phyloP scores from a whole-genome alignment of 441 rosid genomes.

The Euphorbia schlechtendalii region DNA sequence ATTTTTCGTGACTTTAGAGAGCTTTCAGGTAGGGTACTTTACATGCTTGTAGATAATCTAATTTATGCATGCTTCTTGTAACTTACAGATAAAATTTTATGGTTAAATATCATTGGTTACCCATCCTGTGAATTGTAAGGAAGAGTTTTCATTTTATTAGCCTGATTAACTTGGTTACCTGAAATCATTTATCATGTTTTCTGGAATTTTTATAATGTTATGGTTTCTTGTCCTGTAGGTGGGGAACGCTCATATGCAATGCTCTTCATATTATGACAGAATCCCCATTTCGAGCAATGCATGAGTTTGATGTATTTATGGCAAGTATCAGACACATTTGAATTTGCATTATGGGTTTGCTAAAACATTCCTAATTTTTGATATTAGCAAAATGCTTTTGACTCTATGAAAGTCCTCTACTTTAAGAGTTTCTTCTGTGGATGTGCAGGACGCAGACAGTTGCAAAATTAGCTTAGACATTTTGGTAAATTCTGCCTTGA shows the following conservation, averaged over 20 bases:
- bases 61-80: constrained; percentile 1
- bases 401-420: background rate
- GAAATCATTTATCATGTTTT: background rate
- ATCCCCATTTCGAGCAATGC: constrained; percentile 97
- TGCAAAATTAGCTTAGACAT: constrained; percentile 93
- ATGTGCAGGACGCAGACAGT: constrained; percentile 85
- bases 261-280: constrained; percentile 93
- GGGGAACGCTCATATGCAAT: constrained; percentile 98
- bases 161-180: background rate
- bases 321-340: constrained; percentile 28
- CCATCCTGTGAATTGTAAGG: background rate
- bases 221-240: constrained; percentile 33
- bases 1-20: constrained; percentile 83
- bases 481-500: constrained; percentile 76
- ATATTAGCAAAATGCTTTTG: background rate
- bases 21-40: constrained; percentile 67
- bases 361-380: background rate
- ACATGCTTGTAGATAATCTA: background rate
- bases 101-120: background rate
- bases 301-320: constrained; percentile 98
- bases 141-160: background rate
- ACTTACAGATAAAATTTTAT: background rate
- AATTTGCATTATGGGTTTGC: constrained; percentile 3
- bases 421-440: constrained; percentile 10
- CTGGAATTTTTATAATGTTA: background rate